Base-by-base conservation (phyloP, 1,284 basidiomycete genomes). In the Xerocomus nothofagi region DNA sequence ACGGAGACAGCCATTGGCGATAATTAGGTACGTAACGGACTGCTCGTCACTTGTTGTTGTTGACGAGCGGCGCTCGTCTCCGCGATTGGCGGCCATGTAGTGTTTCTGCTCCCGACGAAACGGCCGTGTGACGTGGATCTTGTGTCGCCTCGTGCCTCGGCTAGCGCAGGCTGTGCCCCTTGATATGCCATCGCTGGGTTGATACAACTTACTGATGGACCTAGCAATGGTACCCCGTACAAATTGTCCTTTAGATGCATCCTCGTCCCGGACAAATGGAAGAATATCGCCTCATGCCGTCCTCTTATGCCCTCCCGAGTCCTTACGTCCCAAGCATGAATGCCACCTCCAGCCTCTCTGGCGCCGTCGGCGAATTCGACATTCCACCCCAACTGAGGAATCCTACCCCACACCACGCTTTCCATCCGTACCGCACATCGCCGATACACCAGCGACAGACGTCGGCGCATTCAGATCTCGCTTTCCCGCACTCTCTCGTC, bases 281-380 rank as follows among this genome's bases (percentile, higher is more conserved):
- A 36, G 60, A 45, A 30, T 53, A 56, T 47, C 64, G 54, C 51
- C 54, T 50, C 60, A 61, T 70, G 59, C 50, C 63, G 47, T 66
- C 64, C 42, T 54, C 65, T 33, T 69, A 68, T 48, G 31, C 64
- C 12, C 49, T 62, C 39, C 47, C 66, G 23, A 41, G 53, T 20
- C 40, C 56, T 20, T 68, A 69, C 51, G 50, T 56, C 47, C 72
- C 78, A 18, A 65, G 57, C 52, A 65, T 73, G 56, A 61, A 59
- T 23, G 71, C 55, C 7, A 66, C 76, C 29, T 85, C 85, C 17
- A 84, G 79, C 59, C 69, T 88, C 49, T 79, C 76, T 17, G 81
- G 81, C 50, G 82, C 84, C 21, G 78, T 86, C 66, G 81, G 80
- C 45, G 79, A 81, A 49, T 61, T 75, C 6, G 72, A 71, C 55